Evolutionary conservation across 441 rosid species (phyloP), one percentile per base, ranked within the genome.

Genomic region (Erodium texanum): DNA sequence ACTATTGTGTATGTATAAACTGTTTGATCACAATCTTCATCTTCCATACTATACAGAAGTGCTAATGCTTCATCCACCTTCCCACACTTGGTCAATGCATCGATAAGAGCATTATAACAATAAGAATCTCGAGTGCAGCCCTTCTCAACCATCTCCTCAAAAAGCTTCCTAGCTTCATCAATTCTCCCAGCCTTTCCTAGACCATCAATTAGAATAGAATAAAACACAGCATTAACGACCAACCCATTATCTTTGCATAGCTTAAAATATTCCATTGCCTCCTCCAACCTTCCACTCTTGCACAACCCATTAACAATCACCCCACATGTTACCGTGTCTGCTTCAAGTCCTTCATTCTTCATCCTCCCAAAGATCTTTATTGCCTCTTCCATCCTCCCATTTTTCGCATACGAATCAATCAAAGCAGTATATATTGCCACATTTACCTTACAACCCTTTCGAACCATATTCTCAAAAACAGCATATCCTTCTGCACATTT

Each of bases 171-270:
- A 29, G 98, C 98, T 76, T 89, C 94, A 65, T 84, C 82, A 18
- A 89, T 84, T 50, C 88, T 73, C 23, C 97, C 94, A 1, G 83
- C 86, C 82, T 93, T 93, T 29, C 98, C 98, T n/a, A 90, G 79
- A 64, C 96, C 94, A 69, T 86, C 94, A 20, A 93, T 89, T 29
- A 93, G 86, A 80, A 88, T 83, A 71, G 91, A 85, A 81, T 89
- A 89, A 77, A 90, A 77, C 83, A 84, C 77, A 0, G 95, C 82
- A 75, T 89, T 93, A 41, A 86, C 85, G 19, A 81, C 78, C 66
- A 89, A 71, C 16, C 87, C 87, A 54, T 75, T 84, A 16, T 29
- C 67, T 76, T 66, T 71, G 62, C 96, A 90, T 29, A 79, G 69
- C 72, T 84, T 59, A 50, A 86, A 79, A 75, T 73, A 84, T 19